Base-by-base conservation (phyloP, 2,329 filamentous ascomycete genomes). In the Ramularia endophylla region DNA sequence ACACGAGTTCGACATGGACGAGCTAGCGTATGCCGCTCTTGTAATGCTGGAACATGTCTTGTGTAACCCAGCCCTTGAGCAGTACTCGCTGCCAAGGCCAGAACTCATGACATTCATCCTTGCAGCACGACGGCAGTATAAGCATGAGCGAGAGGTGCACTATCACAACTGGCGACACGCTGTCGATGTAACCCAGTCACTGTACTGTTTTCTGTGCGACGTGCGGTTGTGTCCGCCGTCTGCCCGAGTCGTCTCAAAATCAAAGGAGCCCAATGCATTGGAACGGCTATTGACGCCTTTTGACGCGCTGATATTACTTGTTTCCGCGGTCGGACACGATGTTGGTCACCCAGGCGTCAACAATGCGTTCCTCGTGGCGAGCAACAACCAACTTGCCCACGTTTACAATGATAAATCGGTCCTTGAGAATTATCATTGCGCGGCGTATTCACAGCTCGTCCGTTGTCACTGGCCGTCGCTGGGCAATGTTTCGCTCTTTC, bases 101-200 rank as follows among this genome's bases (percentile, higher is more conserved):
- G 83, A 94, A 62, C 72, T 98, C 19, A 83, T 85, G 51, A 81
- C 79, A 40, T 97, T 95, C 59, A 72, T 97, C 46, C 77, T 94
- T 48, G 88, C 89, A 39, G 92, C 88, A 58, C 83, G 90, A 47
- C 81, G 84, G 35, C 87, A 92, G n/a, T 98, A 98, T 69, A 97
- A 97, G 64, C 85, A 80, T 16, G 54, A 61, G 37, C 48, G 52
- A 11, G 57, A 62, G 30, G 59, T 62, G 13, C 55, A 57, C 30
- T 98, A 97, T 60, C 92, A 98, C 71, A 98, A 98, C 66, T 98
- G 97, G 63, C 85, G 90, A 40, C 92, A 98, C 65, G 92, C 95
- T 16, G 83, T 95, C 47, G 92, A 98, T 65, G 92, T 98, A 19
- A 73, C 97, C 39, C 90, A 97, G 64, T 94, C 90, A 1, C 80